These are phyloP conservation scores for Pestalotiopsis sp. DNA, from an alignment of 2,329 filamentous ascomycete species.

Conservation along the genomic window DNA sequence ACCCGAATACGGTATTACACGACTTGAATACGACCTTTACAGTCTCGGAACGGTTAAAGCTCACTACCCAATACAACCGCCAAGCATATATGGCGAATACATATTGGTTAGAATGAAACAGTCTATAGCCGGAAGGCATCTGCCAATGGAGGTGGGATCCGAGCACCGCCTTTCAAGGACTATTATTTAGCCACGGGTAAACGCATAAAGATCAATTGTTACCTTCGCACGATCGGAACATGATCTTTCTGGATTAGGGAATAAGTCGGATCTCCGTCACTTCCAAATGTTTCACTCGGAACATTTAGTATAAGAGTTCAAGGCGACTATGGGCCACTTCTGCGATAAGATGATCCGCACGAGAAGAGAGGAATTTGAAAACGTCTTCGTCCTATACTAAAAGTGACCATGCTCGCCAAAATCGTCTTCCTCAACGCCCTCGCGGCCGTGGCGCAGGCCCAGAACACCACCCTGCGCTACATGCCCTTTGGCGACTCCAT, in stretches of 20 bases:
- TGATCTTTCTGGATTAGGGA: neutral
- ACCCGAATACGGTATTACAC: neutral
- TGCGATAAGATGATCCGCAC: no score
- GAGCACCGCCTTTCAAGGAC: neutral
- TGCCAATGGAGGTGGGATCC: neutral
- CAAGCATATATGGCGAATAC: neutral
- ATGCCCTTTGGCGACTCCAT: slow-evolving; percentile 50
- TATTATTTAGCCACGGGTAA: neutral
- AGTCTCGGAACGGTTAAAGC: neutral
- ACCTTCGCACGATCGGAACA: neutral
- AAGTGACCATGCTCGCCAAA: slow-evolving; percentile 13
- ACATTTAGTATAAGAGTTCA: no score
- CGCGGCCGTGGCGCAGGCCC: slow-evolving; percentile 22
- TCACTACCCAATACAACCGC: neutral
- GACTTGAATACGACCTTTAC: neutral
- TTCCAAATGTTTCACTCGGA: no score
- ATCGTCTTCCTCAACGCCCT: slow-evolving; percentile 23
- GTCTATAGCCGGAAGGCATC: neutral
- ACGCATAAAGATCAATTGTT: neutral
- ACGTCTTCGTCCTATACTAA: neutral
- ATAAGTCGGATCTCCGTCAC: neutral
- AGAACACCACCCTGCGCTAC: slow-evolving; percentile 31
- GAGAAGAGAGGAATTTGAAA: no score
- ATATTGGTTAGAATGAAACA: neutral
- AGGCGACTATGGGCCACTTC: no score